Evolutionary conservation across 2,329 filamentous ascomycete species (phyloP).

Genomic region (Trichocomaceae sp.): DNA sequence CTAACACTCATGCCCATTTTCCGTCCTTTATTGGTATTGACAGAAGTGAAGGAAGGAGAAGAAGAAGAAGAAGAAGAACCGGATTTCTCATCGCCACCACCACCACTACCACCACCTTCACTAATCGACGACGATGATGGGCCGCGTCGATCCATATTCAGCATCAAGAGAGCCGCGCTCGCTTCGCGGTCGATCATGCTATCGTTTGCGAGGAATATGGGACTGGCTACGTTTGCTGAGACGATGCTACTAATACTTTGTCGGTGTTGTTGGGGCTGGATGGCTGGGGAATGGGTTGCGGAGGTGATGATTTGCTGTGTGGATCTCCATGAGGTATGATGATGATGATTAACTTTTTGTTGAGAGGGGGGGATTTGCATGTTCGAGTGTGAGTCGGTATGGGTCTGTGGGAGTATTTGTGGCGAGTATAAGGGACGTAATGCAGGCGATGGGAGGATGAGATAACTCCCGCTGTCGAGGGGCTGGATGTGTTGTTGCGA

Average conservation of each 20-base stretch:
- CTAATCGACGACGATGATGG: conserved; percentile 18
- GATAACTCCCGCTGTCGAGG: conserved; percentile 16
- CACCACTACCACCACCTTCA: not conserved
- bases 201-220: conserved; percentile 26
- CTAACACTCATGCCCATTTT: conserved; percentile 50
- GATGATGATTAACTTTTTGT: conserved; percentile 18
- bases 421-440: conserved; percentile 23
- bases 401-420: not conserved
- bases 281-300: conserved; percentile 19
- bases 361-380: not conserved
- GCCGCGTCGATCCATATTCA: conserved; percentile 68
- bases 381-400: not conserved
- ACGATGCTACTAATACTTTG: conserved; percentile 3
- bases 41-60: conserved; percentile 12
- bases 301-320: conserved; percentile 13
- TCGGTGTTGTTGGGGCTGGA: conserved; percentile 21
- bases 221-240: not conserved
- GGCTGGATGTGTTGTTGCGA: not conserved
- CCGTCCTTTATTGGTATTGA: conserved; percentile 15
- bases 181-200: conserved; percentile 67
- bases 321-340: conserved; percentile 19
- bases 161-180: conserved; percentile 78
- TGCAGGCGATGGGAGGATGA: conserved; percentile 32
- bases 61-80: not conserved
- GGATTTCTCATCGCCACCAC: not conserved